Base-by-base conservation (phyloP, 805 yeast species). In the Cyberlindnera americana region DNA sequence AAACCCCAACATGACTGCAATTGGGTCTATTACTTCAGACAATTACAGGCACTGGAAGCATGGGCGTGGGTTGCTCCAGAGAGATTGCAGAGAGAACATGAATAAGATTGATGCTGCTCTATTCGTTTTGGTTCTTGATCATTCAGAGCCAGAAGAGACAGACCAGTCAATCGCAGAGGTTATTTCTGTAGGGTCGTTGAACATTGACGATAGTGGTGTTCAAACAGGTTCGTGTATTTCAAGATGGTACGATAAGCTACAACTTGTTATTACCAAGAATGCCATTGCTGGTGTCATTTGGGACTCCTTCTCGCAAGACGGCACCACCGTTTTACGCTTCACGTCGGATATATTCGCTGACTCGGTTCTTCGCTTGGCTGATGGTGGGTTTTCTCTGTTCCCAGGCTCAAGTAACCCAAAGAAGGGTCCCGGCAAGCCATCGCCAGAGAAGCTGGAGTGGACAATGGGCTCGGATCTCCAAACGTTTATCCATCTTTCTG, bases 221-320 rank as follows among this genome's bases (percentile, higher is more conserved):
- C 96, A 89, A 64, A 80, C 83, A 11, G 97, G 97, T 29, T 85
- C 96, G 1, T 88, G 96, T 66, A 83, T 91, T 21, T 88, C 91
- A 49, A 69, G 97, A 60, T 89, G 96, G 96, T 89, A 87, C 57
- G 97, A 95, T 9, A 77, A 77, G 52, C 29, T 89, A 49, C 96
- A 89, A 61, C 69, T 89, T 43, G 81, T 89, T 31, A 79, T 89
- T 27, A 86, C 96, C 2, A 76, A 76, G 52, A 89, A 87, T 59
- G 87, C 95, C 6, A 81, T 83, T 57, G 95, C 93, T 6, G 95
- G 95, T 27, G 83, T 89, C 43, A 84, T 89, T 56, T 89, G 93
- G 72, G 97, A 89, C 56, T 77, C 90, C 67, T 66, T 95, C 10
- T 93, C 95, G 41, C 93, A 88, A 33, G 96, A 89, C 63, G 97